These are phyloP conservation scores for Amaranthus tricolor DNA, from an alignment of 179 eudicot genomes.

Conservation along the genomic window DNA sequence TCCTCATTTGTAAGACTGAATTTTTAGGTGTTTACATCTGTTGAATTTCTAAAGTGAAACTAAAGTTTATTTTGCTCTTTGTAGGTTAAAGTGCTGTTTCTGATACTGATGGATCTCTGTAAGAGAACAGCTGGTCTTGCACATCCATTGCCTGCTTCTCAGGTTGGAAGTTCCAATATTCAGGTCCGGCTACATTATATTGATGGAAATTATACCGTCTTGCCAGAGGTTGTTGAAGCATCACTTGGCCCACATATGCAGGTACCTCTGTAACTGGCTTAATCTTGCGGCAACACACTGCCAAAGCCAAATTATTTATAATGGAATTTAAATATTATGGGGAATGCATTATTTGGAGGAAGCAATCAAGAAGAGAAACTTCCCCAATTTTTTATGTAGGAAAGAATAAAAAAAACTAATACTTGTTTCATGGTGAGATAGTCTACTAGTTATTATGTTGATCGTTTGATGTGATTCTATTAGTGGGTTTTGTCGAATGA, in stretches of 20 bases:
- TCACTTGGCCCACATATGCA: conserved; percentile 99
- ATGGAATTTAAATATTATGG: background rate
- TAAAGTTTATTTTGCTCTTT: conserved; percentile 16
- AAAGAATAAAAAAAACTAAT: background rate
- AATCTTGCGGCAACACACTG: background rate
- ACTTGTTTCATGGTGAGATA: no score
- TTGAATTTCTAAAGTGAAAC: background rate
- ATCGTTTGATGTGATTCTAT: background rate
- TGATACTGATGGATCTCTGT: conserved; percentile 91
- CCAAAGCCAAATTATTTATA: background rate
- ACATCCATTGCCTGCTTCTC: conserved; percentile 92
- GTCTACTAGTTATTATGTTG: background rate
- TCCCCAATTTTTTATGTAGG: background rate
- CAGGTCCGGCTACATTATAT: conserved; percentile 92
- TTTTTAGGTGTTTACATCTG: background rate
- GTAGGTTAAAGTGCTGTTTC: conserved; percentile 92
- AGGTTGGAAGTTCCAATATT: conserved; percentile 83
- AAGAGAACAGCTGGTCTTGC: conserved; percentile 72
- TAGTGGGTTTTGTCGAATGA: no score
- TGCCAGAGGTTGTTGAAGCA: conserved; percentile 98
- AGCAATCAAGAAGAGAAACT: background rate
- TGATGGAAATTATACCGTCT: conserved; percentile 88
- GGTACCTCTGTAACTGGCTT: conserved; percentile 37
- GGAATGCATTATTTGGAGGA: no score
- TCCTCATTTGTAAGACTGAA: no score